A percentile compares a stretch with the other conserved stretches of the same genome.
phyloP scores from a whole-genome alignment of 768 basidiomycete species.

The Lyophyllum decastes region DNA sequence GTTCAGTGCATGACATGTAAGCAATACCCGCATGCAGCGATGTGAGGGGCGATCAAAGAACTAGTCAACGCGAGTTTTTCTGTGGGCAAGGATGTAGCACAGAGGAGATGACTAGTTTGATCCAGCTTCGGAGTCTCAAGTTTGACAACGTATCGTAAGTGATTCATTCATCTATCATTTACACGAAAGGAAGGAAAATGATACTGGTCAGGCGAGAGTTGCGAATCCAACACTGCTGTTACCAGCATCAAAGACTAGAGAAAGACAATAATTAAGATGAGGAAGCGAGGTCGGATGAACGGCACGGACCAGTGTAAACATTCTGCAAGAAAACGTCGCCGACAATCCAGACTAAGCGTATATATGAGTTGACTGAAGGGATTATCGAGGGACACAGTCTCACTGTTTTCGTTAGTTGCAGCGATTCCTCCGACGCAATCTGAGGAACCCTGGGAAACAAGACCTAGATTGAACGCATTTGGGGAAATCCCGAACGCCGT shows the following conservation, averaged over 20 bases:
- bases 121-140: neutral
- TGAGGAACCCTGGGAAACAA: slow-evolving; percentile 47
- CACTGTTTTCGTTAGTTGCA: slow-evolving; percentile 11
- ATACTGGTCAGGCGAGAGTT: slow-evolving; percentile 33
- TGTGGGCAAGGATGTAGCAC: neutral
- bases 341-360: slow-evolving; percentile 34
- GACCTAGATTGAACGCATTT: slow-evolving; percentile 41
- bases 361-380: neutral
- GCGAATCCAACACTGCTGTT: slow-evolving; percentile 44
- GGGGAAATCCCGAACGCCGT: slow-evolving; percentile 45
- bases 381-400: neutral
- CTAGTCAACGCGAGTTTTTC: too few relatives aligned
- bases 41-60: too few relatives aligned
- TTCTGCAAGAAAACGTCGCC: slow-evolving; percentile 47
- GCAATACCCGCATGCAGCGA: too few relatives aligned
- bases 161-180: neutral
- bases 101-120: neutral
- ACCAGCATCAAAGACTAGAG: slow-evolving; percentile 36
- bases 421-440: slow-evolving; percentile 51
- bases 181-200: neutral
- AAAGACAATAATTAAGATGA: neutral
- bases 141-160: neutral
- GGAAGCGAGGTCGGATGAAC: neutral
- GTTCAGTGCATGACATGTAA: too few relatives aligned
- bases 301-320: slow-evolving; percentile 38